Base-by-base conservation (phyloP, 2,329 filamentous ascomycete genomes). In the Aureobasidium sp. region DNA sequence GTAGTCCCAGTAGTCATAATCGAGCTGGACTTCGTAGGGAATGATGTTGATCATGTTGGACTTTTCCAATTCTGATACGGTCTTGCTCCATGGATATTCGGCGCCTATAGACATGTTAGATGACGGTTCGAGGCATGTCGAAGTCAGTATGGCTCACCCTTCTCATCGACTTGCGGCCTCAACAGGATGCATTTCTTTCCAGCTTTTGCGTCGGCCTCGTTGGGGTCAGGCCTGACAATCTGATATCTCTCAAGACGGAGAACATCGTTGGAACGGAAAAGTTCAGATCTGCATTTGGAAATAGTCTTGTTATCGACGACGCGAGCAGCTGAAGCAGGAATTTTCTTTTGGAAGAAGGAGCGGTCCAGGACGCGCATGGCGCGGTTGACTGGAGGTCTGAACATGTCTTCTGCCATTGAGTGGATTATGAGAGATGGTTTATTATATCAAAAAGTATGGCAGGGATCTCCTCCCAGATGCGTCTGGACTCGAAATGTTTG, bases 1-100 rank as follows among this genome's bases (percentile, higher is more conserved):
- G 72, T 95, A 93, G 55, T 80, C 87, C 90, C 91, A 97, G 75
- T 92, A 87, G 68, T 88, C 83, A 75, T 99, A 99, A 67, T 87
- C 85, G 63, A 97, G 80, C 39, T 83, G 77, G 62, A 97, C 75
- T 64, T 89, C 81, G 73, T 88, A 97, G 1, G 90, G 88, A 1
- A 91, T 78, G 37, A 97, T 74, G 21, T 81, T 82, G 34, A 97
- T 75, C 47, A 90, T 84, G 32, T 88, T 83, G 57, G 80, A 78
- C 65, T 87, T 79, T 5, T 91, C 83, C 37, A 90, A 84, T 65
- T 90, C 84, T 63, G 78, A 81, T 50, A 97, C 74, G 42, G 81
- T 83, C 4, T 83, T 71, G 59, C 90, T 90, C 89, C 91, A 96
- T 27, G 90, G 95, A 44, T 84, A 83, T 49, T 83, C 81, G 73